phyloP scores from a whole-genome alignment of 495 filamentous ascomycete species.

The Glarea lozoyensis region DNA sequence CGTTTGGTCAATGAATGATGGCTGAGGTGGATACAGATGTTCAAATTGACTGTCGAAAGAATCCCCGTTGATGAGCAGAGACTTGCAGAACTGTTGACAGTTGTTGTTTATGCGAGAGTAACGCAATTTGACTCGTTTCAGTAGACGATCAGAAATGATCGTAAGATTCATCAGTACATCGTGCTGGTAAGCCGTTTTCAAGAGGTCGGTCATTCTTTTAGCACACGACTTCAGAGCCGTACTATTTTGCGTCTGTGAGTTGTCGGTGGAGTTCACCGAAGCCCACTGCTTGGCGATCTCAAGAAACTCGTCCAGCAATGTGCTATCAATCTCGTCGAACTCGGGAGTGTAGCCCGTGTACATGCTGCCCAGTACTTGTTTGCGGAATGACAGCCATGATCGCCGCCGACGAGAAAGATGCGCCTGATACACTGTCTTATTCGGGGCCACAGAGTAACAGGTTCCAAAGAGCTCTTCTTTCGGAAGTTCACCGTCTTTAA shows the following conservation, averaged over 20 bases:
- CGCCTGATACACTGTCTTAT: neutral
- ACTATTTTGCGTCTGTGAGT: neutral
- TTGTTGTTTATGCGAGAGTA: neutral
- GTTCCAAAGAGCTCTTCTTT: too few relatives aligned
- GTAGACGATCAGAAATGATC: neutral
- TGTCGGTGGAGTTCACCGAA: neutral
- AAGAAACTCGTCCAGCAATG: neutral
- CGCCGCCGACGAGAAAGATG: neutral
- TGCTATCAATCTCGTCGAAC: neutral
- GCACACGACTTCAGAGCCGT: neutral
- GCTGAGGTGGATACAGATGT: neutral
- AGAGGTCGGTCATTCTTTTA: neutral
- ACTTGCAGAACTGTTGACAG: neutral
- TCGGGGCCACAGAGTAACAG: neutral
- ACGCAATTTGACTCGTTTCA: neutral
- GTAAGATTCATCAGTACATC: neutral
- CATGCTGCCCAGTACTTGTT: neutral
- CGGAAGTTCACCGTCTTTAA: neutral
- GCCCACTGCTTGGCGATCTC: neutral
- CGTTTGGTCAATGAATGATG: neutral
- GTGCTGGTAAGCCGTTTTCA: neutral
- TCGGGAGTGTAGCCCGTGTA: neutral
- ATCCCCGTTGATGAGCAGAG: neutral
- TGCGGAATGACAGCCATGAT: neutral
- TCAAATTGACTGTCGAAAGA: neutral